A percentile compares a stretch with the other conserved stretches of the same genome.
phyloP scores from a whole-genome alignment of 2,329 filamentous ascomycete species.

The Pseudogymnoascus pannorum region DNA sequence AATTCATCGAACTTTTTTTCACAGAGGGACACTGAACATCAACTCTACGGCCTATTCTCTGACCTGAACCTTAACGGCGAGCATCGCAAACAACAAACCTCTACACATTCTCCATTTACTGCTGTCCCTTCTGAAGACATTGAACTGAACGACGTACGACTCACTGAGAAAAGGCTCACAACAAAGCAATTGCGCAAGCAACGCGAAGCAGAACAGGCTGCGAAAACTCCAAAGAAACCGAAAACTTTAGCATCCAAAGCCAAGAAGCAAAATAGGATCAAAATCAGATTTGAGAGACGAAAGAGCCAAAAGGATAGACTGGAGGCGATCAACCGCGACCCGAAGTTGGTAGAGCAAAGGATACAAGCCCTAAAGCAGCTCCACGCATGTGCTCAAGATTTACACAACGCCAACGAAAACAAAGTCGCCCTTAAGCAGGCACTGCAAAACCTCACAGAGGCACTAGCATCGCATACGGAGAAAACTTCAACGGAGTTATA shows the following conservation, averaged over 20 bases:
- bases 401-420: slow-evolving; percentile 1
- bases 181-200: slow-evolving; percentile 2
- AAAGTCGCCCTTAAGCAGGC: slow-evolving; percentile 2
- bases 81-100: neutral
- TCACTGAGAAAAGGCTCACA: neutral
- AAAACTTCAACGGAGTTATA: neutral
- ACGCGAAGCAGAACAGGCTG: slow-evolving; percentile 4
- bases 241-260: neutral
- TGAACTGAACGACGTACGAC: neutral
- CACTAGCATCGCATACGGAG: slow-evolving; percentile 1
- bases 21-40: neutral
- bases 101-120: neutral
- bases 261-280: slow-evolving; percentile 7
- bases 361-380: neutral
- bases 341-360: neutral
- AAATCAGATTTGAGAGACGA: slow-evolving; percentile 5
- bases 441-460: neutral
- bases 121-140: neutral
- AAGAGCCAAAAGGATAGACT: slow-evolving; percentile 3
- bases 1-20: slow-evolving; percentile 4
- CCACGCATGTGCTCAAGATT: slow-evolving; percentile 1
- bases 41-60: slow-evolving; percentile 2
- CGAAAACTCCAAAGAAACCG: neutral
- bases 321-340: neutral
- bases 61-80: neutral